A percentile compares a stretch with the other conserved stretches of the same genome.
Evolutionary conservation across 2,329 filamentous ascomycete genomes (phyloP).

Genomic region (Endoconidiophora polonica): DNA sequence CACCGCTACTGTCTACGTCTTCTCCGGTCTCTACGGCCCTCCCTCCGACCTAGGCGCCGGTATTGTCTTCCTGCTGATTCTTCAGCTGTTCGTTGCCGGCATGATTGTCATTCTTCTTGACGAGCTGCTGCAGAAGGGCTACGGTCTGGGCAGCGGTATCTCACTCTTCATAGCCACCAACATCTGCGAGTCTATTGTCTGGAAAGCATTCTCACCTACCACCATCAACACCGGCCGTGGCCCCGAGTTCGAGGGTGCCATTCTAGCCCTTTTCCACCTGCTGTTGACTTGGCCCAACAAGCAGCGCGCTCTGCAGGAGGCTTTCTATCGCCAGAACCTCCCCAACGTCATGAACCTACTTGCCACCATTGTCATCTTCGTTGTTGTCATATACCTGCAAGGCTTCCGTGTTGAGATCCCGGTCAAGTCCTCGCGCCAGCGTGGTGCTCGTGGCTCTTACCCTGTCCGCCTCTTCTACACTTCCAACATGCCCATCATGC

Average conservation of each 20-base stretch:
- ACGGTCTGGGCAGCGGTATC: conserved; percentile 94
- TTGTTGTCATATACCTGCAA: conserved; percentile 96
- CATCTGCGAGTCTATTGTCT: conserved; percentile 99
- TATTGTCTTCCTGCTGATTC: conserved; percentile 94
- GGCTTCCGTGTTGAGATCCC: conserved; percentile 99
- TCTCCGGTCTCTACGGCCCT: conserved; percentile 93
- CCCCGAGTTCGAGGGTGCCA: conserved; percentile 95
- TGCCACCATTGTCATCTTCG: conserved; percentile 83
- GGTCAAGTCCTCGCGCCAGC: conserved; percentile 97
- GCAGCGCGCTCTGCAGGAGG: conserved; percentile 93
- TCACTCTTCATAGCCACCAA: conserved; percentile 99
- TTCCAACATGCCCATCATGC: conserved; percentile 99
- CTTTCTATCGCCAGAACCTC: conserved; percentile 98
- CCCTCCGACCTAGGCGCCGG: conserved; percentile 92
- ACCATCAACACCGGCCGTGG: conserved; percentile 99
- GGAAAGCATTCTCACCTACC: conserved; percentile 98
- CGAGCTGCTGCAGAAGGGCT: conserved; percentile 98
- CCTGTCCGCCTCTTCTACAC: conserved; percentile 99
- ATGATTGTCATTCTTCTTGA: conserved; percentile 98
- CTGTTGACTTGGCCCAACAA: conserved; percentile 99
- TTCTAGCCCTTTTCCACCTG: conserved; percentile 95
- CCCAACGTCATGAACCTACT: conserved; percentile 99
- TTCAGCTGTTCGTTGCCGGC: conserved; percentile 93
- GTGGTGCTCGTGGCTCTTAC: conserved; percentile 95
- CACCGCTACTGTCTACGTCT: conserved; percentile 94